Percentiles rank a stretch among this genome's conserved stretches.
Evolutionary conservation across 805 yeast species (phyloP).

Genomic region (Saccharomyces paradoxus): DNA sequence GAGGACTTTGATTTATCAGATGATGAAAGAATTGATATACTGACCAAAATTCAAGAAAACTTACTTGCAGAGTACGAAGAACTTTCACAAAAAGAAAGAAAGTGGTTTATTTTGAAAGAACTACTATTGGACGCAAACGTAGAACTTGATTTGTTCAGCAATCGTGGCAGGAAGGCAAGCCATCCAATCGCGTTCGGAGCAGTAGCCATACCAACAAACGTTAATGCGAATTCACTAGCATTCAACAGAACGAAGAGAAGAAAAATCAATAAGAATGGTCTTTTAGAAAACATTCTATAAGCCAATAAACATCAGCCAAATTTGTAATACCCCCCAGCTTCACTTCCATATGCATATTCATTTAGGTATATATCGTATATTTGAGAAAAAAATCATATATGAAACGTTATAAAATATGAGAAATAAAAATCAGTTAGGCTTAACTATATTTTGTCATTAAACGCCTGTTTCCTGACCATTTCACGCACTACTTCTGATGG

Average conservation of each 20-base stretch:
- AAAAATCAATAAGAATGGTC: not conserved
- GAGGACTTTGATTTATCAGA: conserved; percentile 2
- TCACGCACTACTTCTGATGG: conserved; percentile 2
- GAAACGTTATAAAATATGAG: not conserved
- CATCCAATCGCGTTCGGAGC: conserved; percentile 9
- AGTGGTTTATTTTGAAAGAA: conserved; percentile 29
- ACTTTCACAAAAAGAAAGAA: conserved; percentile 18
- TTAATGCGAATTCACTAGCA: conserved; percentile 12
- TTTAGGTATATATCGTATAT: not conserved
- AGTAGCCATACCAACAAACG: conserved; percentile 10
- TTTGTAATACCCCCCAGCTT: not conserved
- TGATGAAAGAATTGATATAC: conserved; percentile 14
- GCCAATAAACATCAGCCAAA: not conserved
- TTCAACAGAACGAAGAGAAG: conserved; percentile 16
- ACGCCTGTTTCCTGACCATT: not conserved
- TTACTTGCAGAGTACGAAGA: conserved; percentile 16
- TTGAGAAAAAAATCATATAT: not conserved
- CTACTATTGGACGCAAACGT: conserved; percentile 27
- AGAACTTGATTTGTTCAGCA: conserved; percentile 27
- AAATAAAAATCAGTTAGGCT: not conserved
- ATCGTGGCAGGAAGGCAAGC: conserved; percentile 1
- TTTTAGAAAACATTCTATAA: not conserved
- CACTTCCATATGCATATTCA: not conserved
- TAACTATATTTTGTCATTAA: not conserved
- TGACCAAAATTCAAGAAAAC: conserved; percentile 15